Evolutionary conservation across 148 eudicot genomes (phyloP).

Genomic region (Pharnaceum exiguum): DNA sequence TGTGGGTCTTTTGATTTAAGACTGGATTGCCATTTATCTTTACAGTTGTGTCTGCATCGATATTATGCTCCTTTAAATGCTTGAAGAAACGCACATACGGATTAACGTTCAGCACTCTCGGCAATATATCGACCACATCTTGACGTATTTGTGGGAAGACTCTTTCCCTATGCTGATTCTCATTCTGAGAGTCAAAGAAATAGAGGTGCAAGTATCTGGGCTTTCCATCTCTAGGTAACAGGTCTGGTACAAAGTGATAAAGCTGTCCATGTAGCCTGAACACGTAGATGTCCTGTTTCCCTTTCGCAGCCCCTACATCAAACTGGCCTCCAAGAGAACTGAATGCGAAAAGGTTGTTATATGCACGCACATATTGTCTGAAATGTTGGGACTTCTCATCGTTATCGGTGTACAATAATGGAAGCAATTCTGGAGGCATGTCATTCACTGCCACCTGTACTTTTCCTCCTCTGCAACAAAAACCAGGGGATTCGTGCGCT

Average conservation of each 20-base stretch:
- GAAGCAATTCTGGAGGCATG: background rate
- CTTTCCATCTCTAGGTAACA: background rate
- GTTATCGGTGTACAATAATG: background rate
- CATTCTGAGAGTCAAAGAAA: background rate
- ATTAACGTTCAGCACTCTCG: background rate
- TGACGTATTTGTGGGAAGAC: background rate
- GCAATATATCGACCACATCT: background rate
- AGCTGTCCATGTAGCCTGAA: background rate
- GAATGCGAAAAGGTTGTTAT: background rate
- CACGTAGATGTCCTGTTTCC: background rate
- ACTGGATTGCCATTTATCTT: background rate
- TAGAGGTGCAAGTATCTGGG: background rate
- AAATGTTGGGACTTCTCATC: background rate
- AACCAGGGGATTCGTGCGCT: background rate
- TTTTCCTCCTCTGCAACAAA: background rate
- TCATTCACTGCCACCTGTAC: background rate
- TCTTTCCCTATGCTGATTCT: background rate
- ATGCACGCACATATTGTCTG: background rate
- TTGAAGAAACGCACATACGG: background rate
- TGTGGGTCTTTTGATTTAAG: background rate
- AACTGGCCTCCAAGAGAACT: background rate
- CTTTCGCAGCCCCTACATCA: background rate
- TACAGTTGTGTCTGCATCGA: background rate
- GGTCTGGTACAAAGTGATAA: background rate
- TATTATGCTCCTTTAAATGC: background rate